A percentile compares a stretch with the other conserved stretches of the same genome.
Evolutionary conservation across 2,329 filamentous ascomycete species (phyloP).

Genomic region (Monilinia fructicola): DNA sequence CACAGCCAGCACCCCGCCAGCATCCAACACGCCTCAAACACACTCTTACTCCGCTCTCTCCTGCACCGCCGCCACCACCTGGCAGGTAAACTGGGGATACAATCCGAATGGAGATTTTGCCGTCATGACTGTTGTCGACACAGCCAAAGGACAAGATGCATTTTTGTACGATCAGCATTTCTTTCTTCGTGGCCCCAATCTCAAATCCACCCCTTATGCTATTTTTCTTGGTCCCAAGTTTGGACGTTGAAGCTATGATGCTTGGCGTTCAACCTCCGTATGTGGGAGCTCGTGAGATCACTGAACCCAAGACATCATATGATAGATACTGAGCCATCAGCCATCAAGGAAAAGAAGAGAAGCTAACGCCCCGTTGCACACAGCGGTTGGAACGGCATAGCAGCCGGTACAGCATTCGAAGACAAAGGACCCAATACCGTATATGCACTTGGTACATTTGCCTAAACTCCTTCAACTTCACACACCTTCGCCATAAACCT

Average conservation of each 20-base stretch:
- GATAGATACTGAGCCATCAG: no score
- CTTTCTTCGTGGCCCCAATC: not conserved
- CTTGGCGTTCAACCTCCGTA: no score
- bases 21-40: not conserved
- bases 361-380: not conserved
- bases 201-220: no score
- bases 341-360: not conserved
- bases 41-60: constrained; percentile 5
- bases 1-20: not conserved
- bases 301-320: no score
- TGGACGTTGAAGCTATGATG: not conserved
- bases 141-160: constrained; percentile 9
- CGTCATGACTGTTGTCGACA: constrained; percentile 27
- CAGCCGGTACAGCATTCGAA: not conserved
- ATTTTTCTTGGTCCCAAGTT: not conserved
- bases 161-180: constrained; percentile 24
- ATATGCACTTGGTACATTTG: constrained; percentile 24
- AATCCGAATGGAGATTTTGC: constrained; percentile 24
- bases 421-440: constrained; percentile 26
- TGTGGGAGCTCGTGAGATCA: not conserved
- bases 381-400: constrained; percentile 26
- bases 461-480: not conserved
- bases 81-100: constrained; percentile 28
- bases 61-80: not conserved
- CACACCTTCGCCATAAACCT: not conserved